Conservation (phyloP, 2,329 filamentous ascomycete species). For the Mycosphaerella arachidis region DNA sequence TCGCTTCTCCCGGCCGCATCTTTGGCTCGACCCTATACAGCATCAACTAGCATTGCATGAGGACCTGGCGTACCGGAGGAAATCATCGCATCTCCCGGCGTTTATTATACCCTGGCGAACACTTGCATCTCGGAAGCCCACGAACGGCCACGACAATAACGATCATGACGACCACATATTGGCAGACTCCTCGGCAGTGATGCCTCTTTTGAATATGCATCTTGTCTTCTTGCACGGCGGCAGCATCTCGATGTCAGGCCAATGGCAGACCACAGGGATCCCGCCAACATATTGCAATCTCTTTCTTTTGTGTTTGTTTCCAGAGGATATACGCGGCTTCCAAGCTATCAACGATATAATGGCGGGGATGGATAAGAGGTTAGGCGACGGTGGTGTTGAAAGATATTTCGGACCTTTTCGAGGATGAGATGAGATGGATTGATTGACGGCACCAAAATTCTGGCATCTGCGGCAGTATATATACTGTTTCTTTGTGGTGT, state of each 20-base stretch:
- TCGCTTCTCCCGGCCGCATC: background rate
- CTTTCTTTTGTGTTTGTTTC: slow-evolving; percentile 13
- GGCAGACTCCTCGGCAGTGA: slow-evolving; percentile 12
- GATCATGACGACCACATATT: slow-evolving; percentile 22
- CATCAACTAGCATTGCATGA: slow-evolving; percentile 14
- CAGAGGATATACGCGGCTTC: slow-evolving; percentile 1
- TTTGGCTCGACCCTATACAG: slow-evolving; percentile 1
- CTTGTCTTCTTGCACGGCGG: slow-evolving; percentile 15
- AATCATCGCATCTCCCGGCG: slow-evolving; percentile 9
- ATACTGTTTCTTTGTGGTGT: slow-evolving; percentile 6
- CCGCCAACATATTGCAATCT: background rate
- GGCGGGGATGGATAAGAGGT: background rate
- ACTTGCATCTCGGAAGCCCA: slow-evolving; percentile 14
- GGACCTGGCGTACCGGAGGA: slow-evolving; percentile 9
- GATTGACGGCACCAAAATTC: background rate
- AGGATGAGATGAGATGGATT: slow-evolving; percentile 2
- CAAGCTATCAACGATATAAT: background rate
- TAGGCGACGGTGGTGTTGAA: background rate
- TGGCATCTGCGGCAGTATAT: slow-evolving; percentile 9
- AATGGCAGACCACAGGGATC: background rate
- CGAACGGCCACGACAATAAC: slow-evolving; percentile 20
- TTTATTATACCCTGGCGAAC: slow-evolving; percentile 15
- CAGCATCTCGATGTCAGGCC: background rate
- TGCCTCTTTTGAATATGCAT: slow-evolving; percentile 13
- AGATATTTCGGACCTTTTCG: background rate